Conservation (phyloP, 108 stramenopile genomes). For the Cyclostephanos invisitatus region DNA sequence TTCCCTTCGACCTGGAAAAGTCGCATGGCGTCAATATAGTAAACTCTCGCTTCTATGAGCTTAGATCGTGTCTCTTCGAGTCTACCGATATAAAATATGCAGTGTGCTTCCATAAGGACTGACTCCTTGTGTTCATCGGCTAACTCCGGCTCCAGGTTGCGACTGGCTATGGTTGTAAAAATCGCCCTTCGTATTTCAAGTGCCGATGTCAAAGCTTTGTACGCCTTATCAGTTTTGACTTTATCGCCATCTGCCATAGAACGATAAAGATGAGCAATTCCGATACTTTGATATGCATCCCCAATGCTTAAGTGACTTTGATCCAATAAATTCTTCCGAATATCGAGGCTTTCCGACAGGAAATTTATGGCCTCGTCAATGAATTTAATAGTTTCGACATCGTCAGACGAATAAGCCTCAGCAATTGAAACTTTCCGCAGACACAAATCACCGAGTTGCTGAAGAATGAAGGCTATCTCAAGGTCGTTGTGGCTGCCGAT, state of each 20-base stretch:
- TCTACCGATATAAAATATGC: conserved; percentile 36
- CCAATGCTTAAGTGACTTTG: conserved; percentile 24
- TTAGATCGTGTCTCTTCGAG: conserved; percentile 20
- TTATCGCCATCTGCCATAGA: conserved; percentile 12
- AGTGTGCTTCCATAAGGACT: conserved; percentile 27
- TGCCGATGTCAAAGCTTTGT: conserved; percentile 21
- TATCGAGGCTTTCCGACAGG: conserved; percentile 32
- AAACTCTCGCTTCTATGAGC: conserved; percentile 17
- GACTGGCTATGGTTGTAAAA: not conserved
- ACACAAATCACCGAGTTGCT: conserved; percentile 30
- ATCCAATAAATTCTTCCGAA: conserved; percentile 26
- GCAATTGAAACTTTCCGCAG: conserved; percentile 25
- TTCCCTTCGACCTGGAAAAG: conserved; percentile 36
- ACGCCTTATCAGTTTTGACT: conserved; percentile 19
- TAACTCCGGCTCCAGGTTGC: not conserved
- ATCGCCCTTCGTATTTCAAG: conserved; percentile 16
- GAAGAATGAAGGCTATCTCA: conserved; percentile 34
- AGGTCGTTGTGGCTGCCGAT: conserved; percentile 25
- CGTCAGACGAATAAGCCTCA: conserved; percentile 7
- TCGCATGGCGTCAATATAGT: conserved; percentile 26
- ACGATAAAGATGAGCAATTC: conserved; percentile 36
- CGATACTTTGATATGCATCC: conserved; percentile 33
- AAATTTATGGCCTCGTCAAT: conserved; percentile 22
- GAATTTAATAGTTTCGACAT: conserved; percentile 24
- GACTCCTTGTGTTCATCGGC: conserved; percentile 3